Conservation (phyloP, 345 rosid genomes). For the Odontarrhena argentea region DNA sequence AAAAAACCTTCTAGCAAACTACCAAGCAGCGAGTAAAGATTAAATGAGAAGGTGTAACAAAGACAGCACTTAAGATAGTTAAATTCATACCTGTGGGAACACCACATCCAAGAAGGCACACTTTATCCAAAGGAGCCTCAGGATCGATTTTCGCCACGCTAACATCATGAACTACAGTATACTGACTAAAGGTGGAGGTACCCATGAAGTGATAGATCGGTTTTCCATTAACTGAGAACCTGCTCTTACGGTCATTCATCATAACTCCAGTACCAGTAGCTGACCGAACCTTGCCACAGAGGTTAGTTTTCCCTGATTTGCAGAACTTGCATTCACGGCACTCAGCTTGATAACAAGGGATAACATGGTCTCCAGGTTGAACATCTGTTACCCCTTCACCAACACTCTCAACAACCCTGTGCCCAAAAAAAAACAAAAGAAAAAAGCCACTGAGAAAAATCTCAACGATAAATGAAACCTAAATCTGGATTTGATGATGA, state of each 20-base stretch:
- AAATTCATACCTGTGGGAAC: slow-evolving; percentile 80
- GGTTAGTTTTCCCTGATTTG: slow-evolving; percentile 96
- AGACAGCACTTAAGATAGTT: background rate
- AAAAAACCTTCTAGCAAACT: background rate
- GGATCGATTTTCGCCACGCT: slow-evolving; percentile 97
- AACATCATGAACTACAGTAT: slow-evolving; percentile 95
- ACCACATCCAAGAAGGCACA: slow-evolving; percentile 99
- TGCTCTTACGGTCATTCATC: slow-evolving; percentile 87
- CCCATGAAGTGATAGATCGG: slow-evolving; percentile 98
- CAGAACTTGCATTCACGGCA: slow-evolving; percentile 97
- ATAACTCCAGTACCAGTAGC: slow-evolving; percentile 97
- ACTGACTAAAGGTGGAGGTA: slow-evolving; percentile 96
- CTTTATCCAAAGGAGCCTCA: slow-evolving; percentile 92
- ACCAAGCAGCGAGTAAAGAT: background rate
- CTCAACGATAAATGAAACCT: slow-evolving; percentile 1
- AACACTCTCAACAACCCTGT: slow-evolving; percentile 91
- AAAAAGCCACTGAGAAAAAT: background rate
- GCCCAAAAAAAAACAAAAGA: slow-evolving; percentile 6
- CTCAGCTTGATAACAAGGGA: slow-evolving; percentile 99
- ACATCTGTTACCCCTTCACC: slow-evolving; percentile 97
- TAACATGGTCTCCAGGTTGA: slow-evolving; percentile 92
- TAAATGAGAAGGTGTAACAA: background rate
- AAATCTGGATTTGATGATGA: slow-evolving; percentile 11
- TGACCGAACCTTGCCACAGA: slow-evolving; percentile 86
- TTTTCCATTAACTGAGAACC: slow-evolving; percentile 87